Percentiles rank a stretch among this genome's conserved stretches.
phyloP scores from a whole-genome alignment of 345 rosid genomes.

The Brassica carinata region DNA sequence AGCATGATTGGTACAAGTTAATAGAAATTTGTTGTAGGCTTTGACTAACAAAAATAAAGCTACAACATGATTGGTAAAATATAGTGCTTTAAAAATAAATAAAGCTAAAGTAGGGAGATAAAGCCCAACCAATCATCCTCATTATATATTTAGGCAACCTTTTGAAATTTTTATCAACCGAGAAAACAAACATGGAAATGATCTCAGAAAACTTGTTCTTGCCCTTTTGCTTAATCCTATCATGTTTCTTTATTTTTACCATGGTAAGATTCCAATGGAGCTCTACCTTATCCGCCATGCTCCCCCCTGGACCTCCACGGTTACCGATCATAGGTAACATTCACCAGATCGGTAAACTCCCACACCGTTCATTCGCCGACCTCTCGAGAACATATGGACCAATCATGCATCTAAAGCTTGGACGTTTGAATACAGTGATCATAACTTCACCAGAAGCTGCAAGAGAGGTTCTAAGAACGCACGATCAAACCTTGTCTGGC shows the following conservation, averaged over 20 bases:
- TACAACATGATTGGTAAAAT: too few species aligned
- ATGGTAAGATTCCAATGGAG: background rate
- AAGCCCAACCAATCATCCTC: too few species aligned
- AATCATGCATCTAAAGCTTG: constrained; percentile 44
- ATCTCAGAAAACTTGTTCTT: background rate
- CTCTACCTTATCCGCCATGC: background rate
- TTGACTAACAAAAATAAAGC: too few species aligned
- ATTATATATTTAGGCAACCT: too few species aligned
- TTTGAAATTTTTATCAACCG: background rate
- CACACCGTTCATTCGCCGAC: constrained; percentile 42
- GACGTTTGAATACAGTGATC: constrained; percentile 20
- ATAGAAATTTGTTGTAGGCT: too few species aligned
- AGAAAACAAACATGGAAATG: background rate
- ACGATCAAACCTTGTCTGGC: constrained; percentile 39
- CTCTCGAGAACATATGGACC: constrained; percentile 50
- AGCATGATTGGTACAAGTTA: too few species aligned
- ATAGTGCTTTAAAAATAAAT: too few species aligned
- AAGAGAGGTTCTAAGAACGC: constrained; percentile 32
- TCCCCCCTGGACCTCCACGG: constrained; percentile 38
- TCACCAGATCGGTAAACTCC: constrained; percentile 38
- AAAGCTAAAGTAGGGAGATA: too few species aligned
- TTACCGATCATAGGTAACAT: constrained; percentile 51
- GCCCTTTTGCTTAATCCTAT: background rate
- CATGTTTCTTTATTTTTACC: constrained; percentile 14
- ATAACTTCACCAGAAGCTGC: constrained; percentile 37